Base-by-base conservation (phyloP, 73 alveolate genomes). In the Paramecium sexaurelia region DNA sequence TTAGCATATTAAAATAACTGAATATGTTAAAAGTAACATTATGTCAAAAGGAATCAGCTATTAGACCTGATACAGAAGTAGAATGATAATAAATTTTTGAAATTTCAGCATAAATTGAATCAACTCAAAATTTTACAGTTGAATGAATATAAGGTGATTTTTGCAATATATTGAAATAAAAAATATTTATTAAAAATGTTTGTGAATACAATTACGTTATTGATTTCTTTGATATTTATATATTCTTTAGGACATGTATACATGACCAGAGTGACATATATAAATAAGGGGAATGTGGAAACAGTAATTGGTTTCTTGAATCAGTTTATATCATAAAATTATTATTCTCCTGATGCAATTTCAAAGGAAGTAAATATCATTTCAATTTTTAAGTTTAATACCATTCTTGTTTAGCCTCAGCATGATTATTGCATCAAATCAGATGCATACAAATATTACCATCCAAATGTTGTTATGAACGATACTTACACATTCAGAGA, bases 371-470 rank as follows among this genome's bases (percentile, higher is more conserved):
- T 51, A 51, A 51, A n/a, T 17, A 51, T 51, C 32, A 51, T 17
- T 51, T 17, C 29, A 51, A 17, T 51, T 51, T 35, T 61, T 61
- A 29, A 61, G 83, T 61, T 61, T 61, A 61, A 61, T 10, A 61
- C 83, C 83, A 61, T 61, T 32, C 83, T 61, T 5, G 83, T 78
- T 78, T 24, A 78, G 55, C 90, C 68, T 41, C 26, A 78, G 15
- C 33, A 27, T 41, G 73, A 78, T 45, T 78, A 78, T 78, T 78
- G 90, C 29, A 39, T 41, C n/a, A 19, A 45, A 33, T 78, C 90
- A 41, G 90, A 78, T 26, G 13, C 55, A 1, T 78, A 78, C 17
- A 78, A 78, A 17, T 78, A 41, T 13, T 78, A 11, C 27, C 90
- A 78, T 78, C 90, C 73, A 22, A 75, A 78, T 26, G 45, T 78